Conservation (phyloP, 164 flowering plant species). For the Kalanchoe fedtschenkoi region DNA sequence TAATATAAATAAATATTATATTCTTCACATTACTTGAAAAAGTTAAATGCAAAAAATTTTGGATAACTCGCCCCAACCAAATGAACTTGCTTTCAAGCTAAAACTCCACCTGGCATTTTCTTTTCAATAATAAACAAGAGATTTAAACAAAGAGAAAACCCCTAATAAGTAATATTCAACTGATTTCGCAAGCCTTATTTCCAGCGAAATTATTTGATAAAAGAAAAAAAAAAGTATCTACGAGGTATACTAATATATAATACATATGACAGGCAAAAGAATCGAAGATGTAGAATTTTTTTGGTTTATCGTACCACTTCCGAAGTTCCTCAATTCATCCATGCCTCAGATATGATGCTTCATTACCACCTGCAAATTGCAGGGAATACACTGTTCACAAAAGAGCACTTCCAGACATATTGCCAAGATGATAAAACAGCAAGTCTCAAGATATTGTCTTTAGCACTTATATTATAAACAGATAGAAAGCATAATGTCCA, state of each 20-base stretch:
- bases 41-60: neutral
- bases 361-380: neutral
- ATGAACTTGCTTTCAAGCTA: neutral
- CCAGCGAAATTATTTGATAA: neutral
- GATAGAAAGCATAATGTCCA: neutral
- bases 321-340: constrained; percentile 3
- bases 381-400: neutral
- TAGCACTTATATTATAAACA: neutral
- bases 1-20: too few species aligned
- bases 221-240: neutral
- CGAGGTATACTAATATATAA: neutral
- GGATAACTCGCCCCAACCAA: neutral
- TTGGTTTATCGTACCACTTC: neutral
- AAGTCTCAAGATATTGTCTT: neutral
- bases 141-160: neutral
- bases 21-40: neutral
- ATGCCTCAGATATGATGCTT: neutral
- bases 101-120: neutral
- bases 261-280: neutral
- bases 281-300: neutral
- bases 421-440: neutral
- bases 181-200: neutral
- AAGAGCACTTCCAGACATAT: neutral
- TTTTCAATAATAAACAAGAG: neutral
- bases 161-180: neutral